Evolutionary conservation across 202 grass and related monocot genomes (phyloP), one percentile per base, ranked within the genome.

Genomic region (Saccharum hybrid): DNA sequence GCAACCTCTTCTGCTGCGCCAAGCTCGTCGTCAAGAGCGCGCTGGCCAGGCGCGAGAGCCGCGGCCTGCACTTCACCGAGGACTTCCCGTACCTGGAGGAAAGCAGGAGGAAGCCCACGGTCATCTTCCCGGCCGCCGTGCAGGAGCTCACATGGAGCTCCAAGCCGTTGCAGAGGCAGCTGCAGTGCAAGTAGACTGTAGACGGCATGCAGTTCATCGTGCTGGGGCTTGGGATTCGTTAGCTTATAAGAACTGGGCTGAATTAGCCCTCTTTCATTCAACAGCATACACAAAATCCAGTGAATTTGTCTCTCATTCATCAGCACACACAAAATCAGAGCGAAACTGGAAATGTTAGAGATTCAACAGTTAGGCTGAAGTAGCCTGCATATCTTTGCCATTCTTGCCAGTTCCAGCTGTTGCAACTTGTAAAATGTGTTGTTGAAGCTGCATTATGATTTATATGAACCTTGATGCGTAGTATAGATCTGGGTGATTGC

Each of bases 61-160:
- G 91, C 0, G 93, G 96, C n/a, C 61, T 98, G 33, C 96, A 98
- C 84, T 98, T 93, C 73, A 98, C 89, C 0, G 93, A 95, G 89
- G 96, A 98, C 72, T 98, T 93, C 60, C 96, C 96, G 45, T 93
- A 87, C 75, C 85, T 98, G 67, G 92, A 93, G 65, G 96, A 98
- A 79, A 98, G 96, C 62, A 93, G 85, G 83, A 92, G 96, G 85
- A 95, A 94, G 78, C 96, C 96, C 2, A 96, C 96, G 28, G 90
- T 98, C 57, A 95, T 98, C 73, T 96, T 96, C 77, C 93, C 96
- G 19, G 75, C 83, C 64, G 71, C 92, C 67, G 71, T 87, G n/a
- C 81, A 86, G 18, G 89, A 94, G 78, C 72, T 91, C 75, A 92
- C 92, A 5, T 98, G 96, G 96, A 95, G 96, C 80, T 95, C 96